Evolutionary conservation across 148 eudicot genomes (phyloP).

Genomic region (Vaccinium myrtillus): DNA sequence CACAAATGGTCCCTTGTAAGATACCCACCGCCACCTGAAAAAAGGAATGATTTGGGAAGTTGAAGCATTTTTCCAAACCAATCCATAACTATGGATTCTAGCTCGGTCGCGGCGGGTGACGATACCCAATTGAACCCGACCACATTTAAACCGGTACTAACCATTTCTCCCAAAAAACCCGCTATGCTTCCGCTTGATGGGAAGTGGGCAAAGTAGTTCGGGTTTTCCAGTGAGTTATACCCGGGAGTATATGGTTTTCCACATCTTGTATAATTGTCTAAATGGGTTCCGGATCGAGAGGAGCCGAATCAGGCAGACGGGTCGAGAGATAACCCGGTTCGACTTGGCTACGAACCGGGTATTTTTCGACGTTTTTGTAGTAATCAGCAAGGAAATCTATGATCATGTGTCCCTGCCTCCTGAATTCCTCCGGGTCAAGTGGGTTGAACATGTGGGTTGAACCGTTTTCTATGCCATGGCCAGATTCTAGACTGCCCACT

Average conservation of each 20-base stretch:
- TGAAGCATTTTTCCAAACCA: not conserved
- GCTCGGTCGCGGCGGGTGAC: not conserved
- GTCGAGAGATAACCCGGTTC: not conserved
- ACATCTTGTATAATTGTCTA: not conserved
- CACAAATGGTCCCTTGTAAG: not conserved
- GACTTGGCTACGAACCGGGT: not conserved
- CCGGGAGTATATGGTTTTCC: not conserved
- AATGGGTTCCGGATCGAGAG: not conserved
- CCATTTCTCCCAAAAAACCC: not conserved
- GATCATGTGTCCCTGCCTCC: conserved; percentile 32
- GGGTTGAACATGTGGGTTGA: conserved; percentile 22
- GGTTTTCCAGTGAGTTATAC: not conserved
- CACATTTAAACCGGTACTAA: not conserved
- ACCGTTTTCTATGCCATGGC: conserved; percentile 20
- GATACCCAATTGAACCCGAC: not conserved
- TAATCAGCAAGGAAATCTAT: not conserved
- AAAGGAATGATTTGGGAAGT: not conserved
- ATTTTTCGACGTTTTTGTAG: not conserved
- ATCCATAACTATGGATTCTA: conserved; percentile 2
- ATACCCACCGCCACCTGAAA: not conserved
- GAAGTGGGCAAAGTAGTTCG: not conserved
- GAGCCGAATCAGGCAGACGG: not conserved
- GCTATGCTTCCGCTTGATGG: not conserved
- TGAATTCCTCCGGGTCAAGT: conserved; percentile 35
- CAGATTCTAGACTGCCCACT: conserved; percentile 13